Percentiles rank a stretch among this genome's conserved stretches.
Evolutionary conservation across 768 basidiomycete species (phyloP).

Genomic region (Russula vinacea): DNA sequence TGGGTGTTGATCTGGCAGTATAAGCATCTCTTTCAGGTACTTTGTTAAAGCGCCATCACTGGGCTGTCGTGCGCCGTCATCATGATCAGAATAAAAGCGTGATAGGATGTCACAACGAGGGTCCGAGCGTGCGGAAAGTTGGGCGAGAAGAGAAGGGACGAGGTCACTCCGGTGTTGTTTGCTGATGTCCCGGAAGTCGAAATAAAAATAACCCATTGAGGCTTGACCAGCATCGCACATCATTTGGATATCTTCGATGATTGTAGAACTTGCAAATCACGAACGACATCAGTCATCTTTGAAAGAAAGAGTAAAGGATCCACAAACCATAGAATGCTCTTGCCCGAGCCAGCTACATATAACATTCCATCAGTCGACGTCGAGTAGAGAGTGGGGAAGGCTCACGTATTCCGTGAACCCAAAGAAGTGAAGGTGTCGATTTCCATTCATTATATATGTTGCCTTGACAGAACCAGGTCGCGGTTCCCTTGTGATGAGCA

Average conservation of each 20-base stretch:
- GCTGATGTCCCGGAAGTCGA: neutral
- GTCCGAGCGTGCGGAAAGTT: neutral
- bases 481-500: neutral
- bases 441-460: conserved; percentile 3
- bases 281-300: too few species aligned
- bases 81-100: neutral
- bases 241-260: neutral
- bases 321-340: conserved; percentile 13
- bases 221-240: neutral
- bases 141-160: conserved; percentile 8
- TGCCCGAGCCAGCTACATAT: conserved; percentile 7
- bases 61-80: neutral
- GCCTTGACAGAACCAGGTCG: conserved; percentile 8
- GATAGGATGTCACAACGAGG: neutral
- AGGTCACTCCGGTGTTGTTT: conserved; percentile 6
- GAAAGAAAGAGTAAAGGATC: too few species aligned
- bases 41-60: neutral
- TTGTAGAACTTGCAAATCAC: conserved; percentile 4
- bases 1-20: neutral
- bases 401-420: conserved; percentile 15
- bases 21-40: conserved; percentile 2
- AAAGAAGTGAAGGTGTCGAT: neutral
- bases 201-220: conserved; percentile 7
- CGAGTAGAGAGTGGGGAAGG: neutral
- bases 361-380: neutral